Evolutionary conservation across 352 stramenopile genomes (phyloP), one percentile per base, ranked within the genome.

Genomic region (Phytophthora tentaculata): DNA sequence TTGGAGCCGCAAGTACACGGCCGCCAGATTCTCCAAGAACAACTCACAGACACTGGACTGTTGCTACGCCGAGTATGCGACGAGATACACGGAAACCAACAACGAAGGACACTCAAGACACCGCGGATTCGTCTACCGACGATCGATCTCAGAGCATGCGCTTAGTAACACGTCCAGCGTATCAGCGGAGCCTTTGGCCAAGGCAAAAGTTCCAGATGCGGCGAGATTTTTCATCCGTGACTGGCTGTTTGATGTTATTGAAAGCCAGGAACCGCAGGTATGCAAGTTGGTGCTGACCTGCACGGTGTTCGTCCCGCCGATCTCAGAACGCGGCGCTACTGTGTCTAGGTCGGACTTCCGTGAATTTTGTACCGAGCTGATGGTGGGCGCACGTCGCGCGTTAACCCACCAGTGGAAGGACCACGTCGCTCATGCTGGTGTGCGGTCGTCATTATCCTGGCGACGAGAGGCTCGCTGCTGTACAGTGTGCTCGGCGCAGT

Each of bases 201-300:
- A 78, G 55, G 65, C 75, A 2, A 82, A 76, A 26, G 60, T 73
- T 17, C 47, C 49, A 29, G 67, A 56, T 17, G 70, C 67, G 37
- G 59, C 80, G 63, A 72, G 74, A 28, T 78, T 91, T 45, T 89
- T 81, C 52, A 71, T 92, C 48, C 80, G 83, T 17, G 84, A 94
- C 55, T 89, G 80, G 71, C 66, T 94, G n/a, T 86, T 84, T 51
- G 83, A 94, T 29, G 76, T 92, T 24, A 58, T 74, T 5, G 83
- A 92, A 69, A 88, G 82, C 51, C 67, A 70, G 16, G 84, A 94
- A 28, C 63, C 63, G 10, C 43, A 84, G 64, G 71, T 87, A 7
- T 92, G 83, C 67, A 92, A 89, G 64, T 53, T 94, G 51, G 68
- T 94, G 39, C 57, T 94, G n/a, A 89, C 83, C 29, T 86, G 77